A percentile compares a stretch with the other conserved stretches of the same genome.
phyloP scores from a whole-genome alignment of 1,139 yeast species.

The Eremothecium cymbalariae region DNA sequence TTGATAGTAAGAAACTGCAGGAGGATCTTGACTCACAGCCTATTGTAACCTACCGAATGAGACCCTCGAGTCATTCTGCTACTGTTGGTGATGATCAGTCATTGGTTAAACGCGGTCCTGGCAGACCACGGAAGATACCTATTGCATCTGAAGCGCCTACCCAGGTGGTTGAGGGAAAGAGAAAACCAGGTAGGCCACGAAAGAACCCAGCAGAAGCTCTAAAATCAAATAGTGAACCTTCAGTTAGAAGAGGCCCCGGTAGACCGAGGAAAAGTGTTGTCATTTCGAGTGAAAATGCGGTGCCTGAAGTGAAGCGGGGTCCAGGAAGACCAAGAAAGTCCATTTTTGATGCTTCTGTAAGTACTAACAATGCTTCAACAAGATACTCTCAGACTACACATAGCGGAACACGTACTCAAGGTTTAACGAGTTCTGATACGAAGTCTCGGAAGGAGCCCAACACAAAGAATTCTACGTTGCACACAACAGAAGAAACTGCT shows the following conservation, averaged over 20 bases:
- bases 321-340: neutral
- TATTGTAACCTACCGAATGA: too few relatives aligned
- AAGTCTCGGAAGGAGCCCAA: too few relatives aligned
- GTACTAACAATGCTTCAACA: too few relatives aligned
- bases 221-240: neutral
- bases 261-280: constrained; percentile 1
- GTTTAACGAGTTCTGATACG: too few relatives aligned
- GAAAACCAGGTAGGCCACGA: constrained; percentile 5
- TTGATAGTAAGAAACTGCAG: neutral
- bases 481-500: too few relatives aligned
- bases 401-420: too few relatives aligned
- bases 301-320: constrained; percentile 1
- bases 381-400: too few relatives aligned
- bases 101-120: constrained; percentile 3
- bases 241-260: constrained; percentile 4
- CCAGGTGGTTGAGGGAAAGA: neutral
- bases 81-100: neutral
- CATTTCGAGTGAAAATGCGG: neutral
- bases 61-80: neutral
- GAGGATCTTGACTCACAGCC: too few relatives aligned
- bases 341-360: too few relatives aligned
- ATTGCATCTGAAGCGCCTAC: neutral
- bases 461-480: too few relatives aligned
- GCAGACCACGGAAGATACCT: constrained; percentile 2
- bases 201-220: neutral